Conservation (phyloP, 2,329 filamentous ascomycete genomes). For the Nannizzia gypsea region DNA sequence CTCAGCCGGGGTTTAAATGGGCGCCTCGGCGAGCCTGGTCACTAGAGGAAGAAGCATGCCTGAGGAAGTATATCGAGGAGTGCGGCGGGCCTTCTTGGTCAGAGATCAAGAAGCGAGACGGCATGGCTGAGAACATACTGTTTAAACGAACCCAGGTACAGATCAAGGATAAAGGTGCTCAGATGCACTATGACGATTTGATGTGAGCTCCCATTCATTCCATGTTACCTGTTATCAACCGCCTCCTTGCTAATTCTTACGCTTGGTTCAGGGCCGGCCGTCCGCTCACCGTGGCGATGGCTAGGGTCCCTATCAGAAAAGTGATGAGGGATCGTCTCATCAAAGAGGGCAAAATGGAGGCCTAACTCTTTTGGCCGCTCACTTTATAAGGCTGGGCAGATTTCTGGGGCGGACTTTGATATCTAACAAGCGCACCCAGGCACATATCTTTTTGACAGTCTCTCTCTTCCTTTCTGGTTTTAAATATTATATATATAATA, state of each 20-base stretch:
- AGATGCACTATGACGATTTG: slow-evolving; percentile 2
- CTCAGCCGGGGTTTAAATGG: background rate
- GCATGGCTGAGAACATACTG: background rate
- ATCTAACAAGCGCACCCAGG: background rate
- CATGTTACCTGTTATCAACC: too few relatives aligned
- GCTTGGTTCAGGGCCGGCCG: background rate
- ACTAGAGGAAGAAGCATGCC: background rate
- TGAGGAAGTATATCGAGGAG: background rate
- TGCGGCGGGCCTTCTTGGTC: background rate
- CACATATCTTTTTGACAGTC: background rate
- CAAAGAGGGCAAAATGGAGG: background rate
- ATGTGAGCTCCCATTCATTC: background rate
- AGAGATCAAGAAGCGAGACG: background rate
- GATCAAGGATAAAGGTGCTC: background rate
- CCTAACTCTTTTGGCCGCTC: background rate
- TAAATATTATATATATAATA: background rate
- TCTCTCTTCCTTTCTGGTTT: background rate
- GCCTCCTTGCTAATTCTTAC: background rate
- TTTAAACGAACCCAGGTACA: background rate
- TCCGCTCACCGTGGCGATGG: background rate
- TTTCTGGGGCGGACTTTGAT: background rate
- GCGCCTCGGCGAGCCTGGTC: background rate
- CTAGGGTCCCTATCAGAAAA: background rate
- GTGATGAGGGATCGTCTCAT: background rate
- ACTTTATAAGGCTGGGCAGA: background rate